Evolutionary conservation across 164 flowering plant genomes (phyloP).

Genomic region (Cinnamomum chago): DNA sequence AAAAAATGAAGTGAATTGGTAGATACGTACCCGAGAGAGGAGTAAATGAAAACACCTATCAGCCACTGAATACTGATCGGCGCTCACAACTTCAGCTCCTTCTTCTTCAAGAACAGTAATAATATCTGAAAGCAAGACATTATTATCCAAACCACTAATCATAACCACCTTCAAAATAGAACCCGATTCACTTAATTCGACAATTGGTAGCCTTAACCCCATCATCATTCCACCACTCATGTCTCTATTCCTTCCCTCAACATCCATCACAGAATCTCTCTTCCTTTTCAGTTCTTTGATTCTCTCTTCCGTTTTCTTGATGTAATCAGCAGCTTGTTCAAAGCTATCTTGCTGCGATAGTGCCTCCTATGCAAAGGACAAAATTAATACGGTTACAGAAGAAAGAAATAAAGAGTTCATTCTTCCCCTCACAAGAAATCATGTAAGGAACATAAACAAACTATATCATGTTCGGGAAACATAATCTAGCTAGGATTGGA

Average conservation of each 20-base stretch:
- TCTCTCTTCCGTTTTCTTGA: conserved; percentile 26
- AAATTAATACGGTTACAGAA: not conserved
- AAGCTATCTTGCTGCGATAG: conserved; percentile 31
- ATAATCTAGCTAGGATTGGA: too few species aligned
- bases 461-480: too few species aligned
- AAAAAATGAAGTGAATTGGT: not conserved
- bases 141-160: conserved; percentile 28
- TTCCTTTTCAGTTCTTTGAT: conserved; percentile 26
- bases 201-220: conserved; percentile 20
- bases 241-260: not conserved
- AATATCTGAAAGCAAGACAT: conserved; percentile 34
- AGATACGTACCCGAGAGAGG: conserved; percentile 43
- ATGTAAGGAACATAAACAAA: not conserved
- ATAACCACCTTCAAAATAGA: conserved; percentile 34
- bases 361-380: conserved; percentile 10
- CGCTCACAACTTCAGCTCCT: conserved; percentile 46
- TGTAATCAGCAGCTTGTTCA: conserved; percentile 32
- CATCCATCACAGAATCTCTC: conserved; percentile 19
- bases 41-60: conserved; percentile 32
- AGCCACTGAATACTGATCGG: conserved; percentile 24
- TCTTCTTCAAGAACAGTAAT: conserved; percentile 36
- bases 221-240: not conserved
- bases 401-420: too few species aligned
- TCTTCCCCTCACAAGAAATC: too few species aligned
- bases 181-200: conserved; percentile 40